These are phyloP conservation scores for Apophysomyces variabilis DNA, from an alignment of 371 early-diverging fungal genomes.

Conservation along the genomic window DNA sequence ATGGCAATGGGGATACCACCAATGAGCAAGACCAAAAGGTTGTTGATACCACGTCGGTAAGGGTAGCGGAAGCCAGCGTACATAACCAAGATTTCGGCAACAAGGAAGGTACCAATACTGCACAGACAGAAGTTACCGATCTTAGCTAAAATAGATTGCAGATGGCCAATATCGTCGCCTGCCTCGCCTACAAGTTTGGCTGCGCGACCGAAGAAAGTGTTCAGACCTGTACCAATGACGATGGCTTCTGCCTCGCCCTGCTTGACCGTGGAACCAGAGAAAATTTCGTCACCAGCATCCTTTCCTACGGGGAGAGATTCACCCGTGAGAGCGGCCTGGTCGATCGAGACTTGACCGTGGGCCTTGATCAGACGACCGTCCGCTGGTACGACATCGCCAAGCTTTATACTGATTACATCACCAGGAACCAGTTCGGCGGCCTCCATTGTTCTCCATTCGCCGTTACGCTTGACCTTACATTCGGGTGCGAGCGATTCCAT, in stretches of 20 bases:
- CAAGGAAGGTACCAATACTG: constrained; percentile 73
- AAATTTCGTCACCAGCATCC: constrained; percentile 72
- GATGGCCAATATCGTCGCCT: constrained; percentile 85
- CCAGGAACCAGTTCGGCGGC: constrained; percentile 72
- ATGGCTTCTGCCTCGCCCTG: constrained; percentile 92
- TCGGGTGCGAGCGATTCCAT: constrained; percentile 81
- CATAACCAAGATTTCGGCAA: constrained; percentile 84
- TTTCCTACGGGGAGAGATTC: constrained; percentile 81
- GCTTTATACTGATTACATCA: constrained; percentile 75
- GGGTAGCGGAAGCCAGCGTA: constrained; percentile 74
- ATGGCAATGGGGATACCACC: constrained; percentile 85
- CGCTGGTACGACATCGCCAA: constrained; percentile 85
- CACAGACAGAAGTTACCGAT: constrained; percentile 90
- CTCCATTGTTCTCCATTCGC: constrained; percentile 62
- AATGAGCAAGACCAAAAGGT: constrained; percentile 77
- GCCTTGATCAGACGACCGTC: constrained; percentile 68
- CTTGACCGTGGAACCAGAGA: constrained; percentile 87
- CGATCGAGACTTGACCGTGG: constrained; percentile 60
- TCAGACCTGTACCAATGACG: constrained; percentile 84
- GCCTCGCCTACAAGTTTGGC: constrained; percentile 82
- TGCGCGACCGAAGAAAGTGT: constrained; percentile 93
- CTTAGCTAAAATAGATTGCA: constrained; percentile 88
- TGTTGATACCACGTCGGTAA: constrained; percentile 76
- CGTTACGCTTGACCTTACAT: constrained; percentile 71
- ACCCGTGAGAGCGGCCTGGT: constrained; percentile 89